These are phyloP conservation scores for Rubroboletus satanas DNA, from an alignment of 768 basidiomycete genomes.

Conservation along the genomic window DNA sequence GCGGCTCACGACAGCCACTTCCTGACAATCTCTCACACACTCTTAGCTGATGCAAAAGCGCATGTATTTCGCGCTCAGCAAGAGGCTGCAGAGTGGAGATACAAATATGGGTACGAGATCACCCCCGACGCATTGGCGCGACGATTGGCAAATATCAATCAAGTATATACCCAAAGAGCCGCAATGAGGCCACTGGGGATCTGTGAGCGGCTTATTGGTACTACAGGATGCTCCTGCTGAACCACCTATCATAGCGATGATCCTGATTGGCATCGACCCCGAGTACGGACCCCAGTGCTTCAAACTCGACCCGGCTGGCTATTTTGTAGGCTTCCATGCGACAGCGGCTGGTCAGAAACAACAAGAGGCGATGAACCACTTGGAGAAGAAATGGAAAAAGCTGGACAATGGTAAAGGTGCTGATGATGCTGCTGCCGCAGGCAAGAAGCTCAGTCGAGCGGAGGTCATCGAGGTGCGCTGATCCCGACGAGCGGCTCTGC, in stretches of 20 bases:
- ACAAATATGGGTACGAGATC: conserved; percentile 98
- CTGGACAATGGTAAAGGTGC: conserved; percentile 73
- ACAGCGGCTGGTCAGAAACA: conserved; percentile 96
- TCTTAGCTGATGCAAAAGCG: conserved; percentile 82
- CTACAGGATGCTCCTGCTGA: neutral
- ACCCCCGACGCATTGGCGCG: conserved; percentile 95
- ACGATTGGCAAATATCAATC: conserved; percentile 95
- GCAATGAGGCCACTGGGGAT: conserved; percentile 97
- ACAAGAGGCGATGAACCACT: conserved; percentile 96
- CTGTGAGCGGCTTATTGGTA: conserved; percentile 48
- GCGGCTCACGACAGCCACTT: conserved; percentile 15
- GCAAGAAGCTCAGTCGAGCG: conserved; percentile 63
- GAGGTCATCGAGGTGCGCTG: conserved; percentile 85
- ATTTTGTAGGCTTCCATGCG: conserved; percentile 97
- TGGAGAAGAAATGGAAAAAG: conserved; percentile 99
- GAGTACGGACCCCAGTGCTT: conserved; percentile 95
- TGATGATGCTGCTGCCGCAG: conserved; percentile 73
- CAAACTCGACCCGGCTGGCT: conserved; percentile 98
- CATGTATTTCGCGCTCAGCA: conserved; percentile 82
- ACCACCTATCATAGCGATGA: conserved; percentile 65
- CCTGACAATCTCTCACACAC: neutral
- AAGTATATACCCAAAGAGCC: conserved; percentile 96
- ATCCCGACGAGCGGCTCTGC: neutral
- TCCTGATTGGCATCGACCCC: conserved; percentile 88
- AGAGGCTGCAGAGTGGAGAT: conserved; percentile 90